phyloP scores from a whole-genome alignment of 2,329 filamentous ascomycete species.

The Pyrenophora teres region DNA sequence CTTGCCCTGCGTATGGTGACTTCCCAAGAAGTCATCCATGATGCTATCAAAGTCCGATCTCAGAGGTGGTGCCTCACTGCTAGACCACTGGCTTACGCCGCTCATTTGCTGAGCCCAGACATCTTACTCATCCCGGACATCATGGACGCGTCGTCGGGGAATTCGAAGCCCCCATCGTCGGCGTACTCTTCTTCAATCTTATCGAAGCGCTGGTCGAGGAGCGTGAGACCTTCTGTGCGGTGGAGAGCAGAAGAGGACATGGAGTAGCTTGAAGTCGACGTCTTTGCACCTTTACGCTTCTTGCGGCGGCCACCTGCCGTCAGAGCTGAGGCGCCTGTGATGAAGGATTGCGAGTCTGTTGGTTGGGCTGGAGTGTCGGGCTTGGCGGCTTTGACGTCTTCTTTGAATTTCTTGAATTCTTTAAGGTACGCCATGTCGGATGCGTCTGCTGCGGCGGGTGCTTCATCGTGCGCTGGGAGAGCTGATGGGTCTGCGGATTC shows the following conservation, averaged over 20 bases:
- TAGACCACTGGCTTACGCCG: slow-evolving; percentile 42
- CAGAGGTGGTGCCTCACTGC: slow-evolving; percentile 57
- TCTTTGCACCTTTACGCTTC: slow-evolving; percentile 94
- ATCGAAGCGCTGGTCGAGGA: slow-evolving; percentile 90
- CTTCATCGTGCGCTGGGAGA: slow-evolving; percentile 42
- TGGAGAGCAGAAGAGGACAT: slow-evolving; percentile 90
- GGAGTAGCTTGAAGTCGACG: slow-evolving; percentile 82
- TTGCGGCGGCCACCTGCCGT: slow-evolving; percentile 77
- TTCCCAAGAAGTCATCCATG: slow-evolving; percentile 89
- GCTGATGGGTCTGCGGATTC: slow-evolving; percentile 56
- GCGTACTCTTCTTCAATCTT: slow-evolving; percentile 81
- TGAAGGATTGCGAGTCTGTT: slow-evolving; percentile 70
- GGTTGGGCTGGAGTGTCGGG: slow-evolving; percentile 54
- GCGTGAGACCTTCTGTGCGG: slow-evolving; percentile 82
- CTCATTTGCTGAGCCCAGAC: slow-evolving; percentile 53
- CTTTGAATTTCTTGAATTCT: slow-evolving; percentile 94
- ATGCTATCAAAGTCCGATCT: slow-evolving; percentile 84
- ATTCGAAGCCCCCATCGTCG: slow-evolving; percentile 37
- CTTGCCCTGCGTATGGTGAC: slow-evolving; percentile 72
- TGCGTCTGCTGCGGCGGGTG: slow-evolving; percentile 40
- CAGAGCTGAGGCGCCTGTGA: slow-evolving; percentile 71
- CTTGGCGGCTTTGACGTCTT: slow-evolving; percentile 63
- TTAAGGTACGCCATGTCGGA: slow-evolving; percentile 83
- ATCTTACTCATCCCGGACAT: slow-evolving; percentile 56
- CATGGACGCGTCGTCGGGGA: slow-evolving; percentile 53